These are phyloP conservation scores for Phaeolepiota aurea DNA, from an alignment of 768 basidiomycete species.

Conservation along the genomic window DNA sequence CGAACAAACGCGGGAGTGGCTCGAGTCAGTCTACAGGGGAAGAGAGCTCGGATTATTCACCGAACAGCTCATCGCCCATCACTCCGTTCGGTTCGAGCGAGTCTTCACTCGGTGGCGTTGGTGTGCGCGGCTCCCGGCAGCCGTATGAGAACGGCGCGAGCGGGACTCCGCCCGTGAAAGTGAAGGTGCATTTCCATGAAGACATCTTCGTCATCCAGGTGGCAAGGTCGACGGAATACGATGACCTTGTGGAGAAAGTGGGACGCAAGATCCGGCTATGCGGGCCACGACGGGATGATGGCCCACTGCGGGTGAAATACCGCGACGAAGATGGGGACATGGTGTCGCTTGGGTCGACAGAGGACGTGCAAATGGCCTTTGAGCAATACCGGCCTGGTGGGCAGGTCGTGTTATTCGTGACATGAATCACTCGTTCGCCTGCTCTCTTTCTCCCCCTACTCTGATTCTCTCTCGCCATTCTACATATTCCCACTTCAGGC, in stretches of 20 bases:
- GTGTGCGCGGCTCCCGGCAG: constrained; percentile 47
- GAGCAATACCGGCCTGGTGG: constrained; percentile 74
- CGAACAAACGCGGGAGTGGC: constrained; percentile 72
- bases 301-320: constrained; percentile 82
- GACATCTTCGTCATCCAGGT: constrained; percentile 95
- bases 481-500: constrained; percentile 6
- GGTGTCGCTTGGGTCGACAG: constrained; percentile 81
- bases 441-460: constrained; percentile 6
- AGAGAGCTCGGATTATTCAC: constrained; percentile 77
- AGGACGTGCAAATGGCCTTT: constrained; percentile 93
- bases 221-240: constrained; percentile 67
- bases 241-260: constrained; percentile 82
- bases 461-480: constrained; percentile 3
- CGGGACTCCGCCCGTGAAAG: constrained; percentile 65
- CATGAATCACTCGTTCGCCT: constrained; percentile 22
- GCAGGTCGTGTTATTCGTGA: constrained; percentile 77
- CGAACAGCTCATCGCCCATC: constrained; percentile 78
- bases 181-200: constrained; percentile 92
- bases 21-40: constrained; percentile 75
- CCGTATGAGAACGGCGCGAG: constrained; percentile 37
- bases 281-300: constrained; percentile 71
- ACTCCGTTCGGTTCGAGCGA: constrained; percentile 90
- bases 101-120: constrained; percentile 57
- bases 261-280: constrained; percentile 90
- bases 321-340: constrained; percentile 90